Evolutionary conservation across 495 filamentous ascomycete species (phyloP).

Genomic region (Parathielavia appendiculata): DNA sequence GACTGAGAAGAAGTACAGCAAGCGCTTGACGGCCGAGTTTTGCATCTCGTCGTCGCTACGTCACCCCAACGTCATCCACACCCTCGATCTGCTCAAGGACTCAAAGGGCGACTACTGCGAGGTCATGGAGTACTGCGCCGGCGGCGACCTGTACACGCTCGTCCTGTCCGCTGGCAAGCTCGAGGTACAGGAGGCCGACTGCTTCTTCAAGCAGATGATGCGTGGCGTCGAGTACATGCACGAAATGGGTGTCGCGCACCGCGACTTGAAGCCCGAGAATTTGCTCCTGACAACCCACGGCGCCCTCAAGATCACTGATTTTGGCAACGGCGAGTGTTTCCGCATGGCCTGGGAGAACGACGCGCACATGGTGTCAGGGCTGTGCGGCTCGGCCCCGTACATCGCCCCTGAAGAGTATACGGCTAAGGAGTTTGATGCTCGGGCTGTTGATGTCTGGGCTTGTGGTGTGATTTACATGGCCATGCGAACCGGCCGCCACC

Average conservation of each 20-base stretch:
- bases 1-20: constrained; percentile 93
- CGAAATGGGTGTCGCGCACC: constrained; percentile 98
- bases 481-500: constrained; percentile 92
- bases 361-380: constrained; percentile 93
- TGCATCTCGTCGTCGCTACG: constrained; percentile 96
- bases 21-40: constrained; percentile 96
- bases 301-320: constrained; percentile 97
- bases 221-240: constrained; percentile 99
- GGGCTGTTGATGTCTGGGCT: constrained; percentile 96
- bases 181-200: constrained; percentile 91
- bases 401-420: constrained; percentile 96
- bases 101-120: constrained; percentile 98
- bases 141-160: constrained; percentile 93
- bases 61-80: constrained; percentile 98
- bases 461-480: constrained; percentile 99
- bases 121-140: constrained; percentile 98
- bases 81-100: constrained; percentile 89
- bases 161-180: constrained; percentile 89
- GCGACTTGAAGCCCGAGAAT: constrained; percentile 97
- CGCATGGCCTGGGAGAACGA: constrained; percentile 99
- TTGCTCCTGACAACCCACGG: constrained; percentile 89
- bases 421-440: constrained; percentile 91
- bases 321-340: constrained; percentile 99
- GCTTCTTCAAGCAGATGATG: constrained; percentile 99
- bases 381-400: constrained; percentile 94